Evolutionary conservation across 371 early-diverging fungal genomes (phyloP), one percentile per base, ranked within the genome.

Genomic region (Neoconidiobolus thromboides): DNA sequence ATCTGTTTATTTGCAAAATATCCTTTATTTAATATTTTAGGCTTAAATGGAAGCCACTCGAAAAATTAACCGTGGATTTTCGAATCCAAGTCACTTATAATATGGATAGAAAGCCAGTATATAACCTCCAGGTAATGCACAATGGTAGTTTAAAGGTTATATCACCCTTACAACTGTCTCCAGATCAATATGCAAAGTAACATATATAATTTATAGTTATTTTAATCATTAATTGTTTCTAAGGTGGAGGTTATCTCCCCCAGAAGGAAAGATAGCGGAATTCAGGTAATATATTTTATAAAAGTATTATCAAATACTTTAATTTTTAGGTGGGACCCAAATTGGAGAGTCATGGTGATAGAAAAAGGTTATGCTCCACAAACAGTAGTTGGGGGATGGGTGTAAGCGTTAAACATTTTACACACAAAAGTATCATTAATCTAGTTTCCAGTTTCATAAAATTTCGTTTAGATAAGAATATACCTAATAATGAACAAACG

Each of bases 1-100:
- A 1, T 6, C 36, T 14, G 6, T 55, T 6, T 54, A 12, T 36
- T 60, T 49, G 26, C 26, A 26, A 26, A 26, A 26, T 43, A 12
- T 6, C 36, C 48, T 40, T 26, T 55, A 47, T n/a, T 42, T 36
- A 14, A 1, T 40, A 36, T 55, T 57, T 43, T 68, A 86, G 85
- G 61, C 68, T 91, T 9, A 89, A 91, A 68, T 93, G 94, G 94
- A 92, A 91, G 66, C 89, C 90, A 36, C 77, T 84, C 1, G 81
- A 85, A 14, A 68, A 80, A 44, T 84, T 86, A 64, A 84, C 88
- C 0, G 85, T 85, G n/a, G 87, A 91, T 70, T 91, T 93, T 63
- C 71, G 73, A 61, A 76, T 83, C 10, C 62, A 71, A 38, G 75
- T 75, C 9, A 64, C 59, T 5, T 75, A 68, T 65, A 77, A 73